phyloP scores from a whole-genome alignment of 176 grass and related monocot species.

The Lolium perenne region DNA sequence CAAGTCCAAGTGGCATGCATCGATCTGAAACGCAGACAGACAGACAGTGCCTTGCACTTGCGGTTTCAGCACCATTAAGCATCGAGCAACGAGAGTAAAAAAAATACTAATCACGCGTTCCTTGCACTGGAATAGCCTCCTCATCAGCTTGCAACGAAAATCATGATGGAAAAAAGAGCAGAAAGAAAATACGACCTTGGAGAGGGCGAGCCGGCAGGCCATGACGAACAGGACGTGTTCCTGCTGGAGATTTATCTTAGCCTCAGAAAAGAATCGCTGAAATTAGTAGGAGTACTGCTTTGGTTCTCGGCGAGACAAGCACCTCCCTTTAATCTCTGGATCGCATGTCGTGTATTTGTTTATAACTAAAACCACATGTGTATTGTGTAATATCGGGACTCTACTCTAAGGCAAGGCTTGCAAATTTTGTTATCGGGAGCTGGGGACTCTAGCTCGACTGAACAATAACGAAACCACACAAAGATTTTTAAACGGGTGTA shows the following conservation, averaged over 20 bases:
- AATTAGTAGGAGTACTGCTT: too few relatives aligned
- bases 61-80: background rate
- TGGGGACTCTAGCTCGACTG: too few relatives aligned
- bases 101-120: background rate
- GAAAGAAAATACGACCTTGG: background rate
- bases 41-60: background rate
- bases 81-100: background rate
- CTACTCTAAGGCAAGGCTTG: too few relatives aligned
- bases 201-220: background rate
- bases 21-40: background rate
- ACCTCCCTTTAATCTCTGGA: too few relatives aligned
- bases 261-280: too few relatives aligned
- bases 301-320: too few relatives aligned
- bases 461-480: too few relatives aligned
- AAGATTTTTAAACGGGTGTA: too few relatives aligned
- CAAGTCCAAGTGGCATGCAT: background rate
- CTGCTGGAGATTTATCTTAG: background rate
- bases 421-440: too few relatives aligned
- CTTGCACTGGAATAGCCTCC: background rate
- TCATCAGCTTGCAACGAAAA: background rate
- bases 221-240: background rate
- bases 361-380: too few relatives aligned
- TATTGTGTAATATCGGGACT: too few relatives aligned
- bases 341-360: too few relatives aligned
- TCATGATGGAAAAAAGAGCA: background rate